Evolutionary conservation across 179 eudicot species (phyloP), one percentile per base, ranked within the genome.

Genomic region (Silene noctiflora): DNA sequence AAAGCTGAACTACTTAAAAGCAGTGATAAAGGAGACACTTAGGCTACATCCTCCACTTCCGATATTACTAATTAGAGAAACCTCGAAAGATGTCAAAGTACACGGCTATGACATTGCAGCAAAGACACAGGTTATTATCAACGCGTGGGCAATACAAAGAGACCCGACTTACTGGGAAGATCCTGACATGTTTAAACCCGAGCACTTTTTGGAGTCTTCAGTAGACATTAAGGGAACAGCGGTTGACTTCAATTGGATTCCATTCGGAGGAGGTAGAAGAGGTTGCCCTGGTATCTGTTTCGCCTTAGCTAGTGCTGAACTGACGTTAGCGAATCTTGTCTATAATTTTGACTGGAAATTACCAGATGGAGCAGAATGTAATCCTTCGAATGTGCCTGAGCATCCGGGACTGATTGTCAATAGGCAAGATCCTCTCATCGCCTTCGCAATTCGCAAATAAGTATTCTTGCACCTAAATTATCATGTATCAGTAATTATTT

Each of bases 1-100:
- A 2, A 55, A 68, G 7, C 33, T 80, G 67, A 17, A 63, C 21
- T 83, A 83, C 83, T 59, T 83, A 48, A 80, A 70, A 58, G 81
- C 81, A 1, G 83, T 83, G 42, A 76, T 84, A 61, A 81, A 79
- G 61, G 84, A 81, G 63, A 42, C 58, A 12, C 73, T 81, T 5
- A 72, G 87, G 20, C 60, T 84, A 19, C 84, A 76, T 17, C 82
- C 82, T 29, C 86, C 86, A 20, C 39, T 73, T 19, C 86, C 86
- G 6, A 6, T 76, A 33, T n/a, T 84, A 21, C 19, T 84, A 39
- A 72, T 77, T 59, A 67, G 84, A 31, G 69, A 75, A 39, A 12
- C 82, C 19, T 75, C 80, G 0, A 29, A 82, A 19, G 81, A 79
- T 71, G 74, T 39, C 5, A 71, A 70, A 4, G 5, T 82, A 29